phyloP scores from a whole-genome alignment of 331 rosid species.

The Malus hybrid region DNA sequence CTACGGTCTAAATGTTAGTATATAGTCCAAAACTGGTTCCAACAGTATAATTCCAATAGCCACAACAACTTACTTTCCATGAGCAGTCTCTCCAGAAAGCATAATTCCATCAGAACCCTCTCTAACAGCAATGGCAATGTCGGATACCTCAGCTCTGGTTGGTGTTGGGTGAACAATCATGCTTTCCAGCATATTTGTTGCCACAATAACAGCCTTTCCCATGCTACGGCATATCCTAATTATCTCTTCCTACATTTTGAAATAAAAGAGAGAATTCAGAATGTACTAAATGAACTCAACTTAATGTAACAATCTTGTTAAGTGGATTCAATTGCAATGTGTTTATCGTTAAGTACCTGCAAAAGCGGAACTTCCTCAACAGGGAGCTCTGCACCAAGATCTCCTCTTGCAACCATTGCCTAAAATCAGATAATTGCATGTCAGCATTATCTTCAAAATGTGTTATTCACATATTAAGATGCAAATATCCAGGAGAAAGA shows the following conservation, averaged over 20 bases:
- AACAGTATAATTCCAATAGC: neutral
- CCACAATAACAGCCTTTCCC: constrained; percentile 98
- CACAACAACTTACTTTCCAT: constrained; percentile 73
- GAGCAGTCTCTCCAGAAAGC: constrained; percentile 99
- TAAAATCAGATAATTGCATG: constrained; percentile 19
- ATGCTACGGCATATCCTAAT: constrained; percentile 81
- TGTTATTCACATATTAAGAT: neutral
- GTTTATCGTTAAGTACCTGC: constrained; percentile 46
- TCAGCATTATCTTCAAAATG: neutral
- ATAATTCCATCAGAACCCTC: constrained; percentile 96
- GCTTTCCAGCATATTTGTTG: constrained; percentile 98
- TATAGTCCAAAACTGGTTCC: neutral
- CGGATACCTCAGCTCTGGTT: constrained; percentile 99
- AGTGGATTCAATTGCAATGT: neutral
- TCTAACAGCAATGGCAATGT: constrained; percentile 97
- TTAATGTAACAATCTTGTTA: neutral
- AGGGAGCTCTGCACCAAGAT: constrained; percentile 99
- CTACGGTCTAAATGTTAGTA: constrained; percentile 4
- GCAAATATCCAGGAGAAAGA: neutral
- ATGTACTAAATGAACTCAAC: constrained; percentile 15
- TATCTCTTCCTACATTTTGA: constrained; percentile 72
- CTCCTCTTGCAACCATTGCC: constrained; percentile 99
- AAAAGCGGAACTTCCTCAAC: constrained; percentile 96
- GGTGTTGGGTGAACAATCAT: constrained; percentile 99
- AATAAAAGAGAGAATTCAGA: constrained; percentile 9